Base-by-base conservation (phyloP, 106 monocot species). In the Phalaenopsis aphrodite region DNA sequence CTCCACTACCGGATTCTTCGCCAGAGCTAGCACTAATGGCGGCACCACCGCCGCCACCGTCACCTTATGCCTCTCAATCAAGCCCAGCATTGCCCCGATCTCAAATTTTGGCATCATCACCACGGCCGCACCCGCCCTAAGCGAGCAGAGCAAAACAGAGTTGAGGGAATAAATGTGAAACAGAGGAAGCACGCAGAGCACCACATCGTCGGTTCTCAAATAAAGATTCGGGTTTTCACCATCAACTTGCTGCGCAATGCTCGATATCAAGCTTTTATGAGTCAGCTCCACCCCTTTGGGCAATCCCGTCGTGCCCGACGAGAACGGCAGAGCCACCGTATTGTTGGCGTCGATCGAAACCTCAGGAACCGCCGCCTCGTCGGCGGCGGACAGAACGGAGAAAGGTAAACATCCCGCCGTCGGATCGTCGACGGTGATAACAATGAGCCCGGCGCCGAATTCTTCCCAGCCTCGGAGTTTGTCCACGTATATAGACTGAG, bases 131-230 rank as follows among this genome's bases (percentile, higher is more conserved):
- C 97, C 97, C 8, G 94, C 89, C 46, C 97, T 79, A 76, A 97
- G 77, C 47, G 90, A 82, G 56, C 94, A 94, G 15, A 97, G 87
- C 79, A 97, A 42, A 24, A 97, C 97, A 30, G 94, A 92, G 82
- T 89, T 94, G 39, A 97, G 79, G 5, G 97, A 87, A 83, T 89
- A 98, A 3, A 98, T 92, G 85, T 97, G 97, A 79, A 97, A 97
- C 66, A 97, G 65, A 3, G 97, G 97, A 1, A 97, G 89, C 73
- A 97, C 94, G 85, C 97, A 97, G 6, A 97, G 90, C 67, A 94
- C 85, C 42, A 97, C 92, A 77, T 97, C 97, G n/a, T 81, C 72
- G 5, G 8, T 9, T 4, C 36, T 84, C 48, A 97, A 45, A 79
- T 86, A 72, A 4, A 97, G 82, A 84, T 97, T 94, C 2, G 97